phyloP scores from a whole-genome alignment of 305 asterid genomes.

The Ajuga reptans region DNA sequence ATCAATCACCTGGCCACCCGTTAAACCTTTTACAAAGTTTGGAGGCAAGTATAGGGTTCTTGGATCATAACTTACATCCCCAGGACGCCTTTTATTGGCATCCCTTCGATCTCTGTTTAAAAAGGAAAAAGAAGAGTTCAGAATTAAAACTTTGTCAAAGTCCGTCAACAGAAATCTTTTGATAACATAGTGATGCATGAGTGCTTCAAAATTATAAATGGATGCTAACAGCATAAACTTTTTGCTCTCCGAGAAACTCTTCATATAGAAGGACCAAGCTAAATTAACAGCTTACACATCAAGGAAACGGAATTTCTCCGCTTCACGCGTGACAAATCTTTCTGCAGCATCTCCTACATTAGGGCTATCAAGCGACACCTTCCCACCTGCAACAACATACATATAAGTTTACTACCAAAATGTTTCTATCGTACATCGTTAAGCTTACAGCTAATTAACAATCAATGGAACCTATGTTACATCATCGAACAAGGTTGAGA shows the following conservation, averaged over 20 bases:
- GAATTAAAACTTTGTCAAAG: background rate
- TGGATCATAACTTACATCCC: constrained; percentile 65
- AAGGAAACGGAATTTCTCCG: constrained; percentile 65
- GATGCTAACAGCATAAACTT: background rate
- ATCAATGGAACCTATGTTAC: background rate
- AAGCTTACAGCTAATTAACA: background rate
- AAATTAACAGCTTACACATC: constrained; percentile 50
- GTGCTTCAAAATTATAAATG: background rate
- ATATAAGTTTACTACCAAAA: background rate
- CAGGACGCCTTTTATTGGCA: constrained; percentile 65
- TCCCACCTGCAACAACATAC: constrained; percentile 42
- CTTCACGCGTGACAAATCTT: constrained; percentile 60
- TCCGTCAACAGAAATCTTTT: background rate
- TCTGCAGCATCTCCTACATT: constrained; percentile 46
- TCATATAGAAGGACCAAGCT: background rate
- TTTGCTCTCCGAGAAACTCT: background rate
- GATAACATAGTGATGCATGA: background rate
- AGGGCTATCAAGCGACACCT: constrained; percentile 33
- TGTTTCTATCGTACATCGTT: background rate
- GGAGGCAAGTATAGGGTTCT: constrained; percentile 78
- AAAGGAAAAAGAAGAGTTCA: constrained; percentile 18
- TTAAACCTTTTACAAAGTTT: constrained; percentile 54
- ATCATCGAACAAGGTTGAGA: background rate
- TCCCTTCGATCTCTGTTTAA: constrained; percentile 62
- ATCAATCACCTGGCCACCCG: constrained; percentile 82